Evolutionary conservation across 2,329 filamentous ascomycete species (phyloP), one percentile per base, ranked within the genome.

Genomic region (Ceratocystis albifundus): DNA sequence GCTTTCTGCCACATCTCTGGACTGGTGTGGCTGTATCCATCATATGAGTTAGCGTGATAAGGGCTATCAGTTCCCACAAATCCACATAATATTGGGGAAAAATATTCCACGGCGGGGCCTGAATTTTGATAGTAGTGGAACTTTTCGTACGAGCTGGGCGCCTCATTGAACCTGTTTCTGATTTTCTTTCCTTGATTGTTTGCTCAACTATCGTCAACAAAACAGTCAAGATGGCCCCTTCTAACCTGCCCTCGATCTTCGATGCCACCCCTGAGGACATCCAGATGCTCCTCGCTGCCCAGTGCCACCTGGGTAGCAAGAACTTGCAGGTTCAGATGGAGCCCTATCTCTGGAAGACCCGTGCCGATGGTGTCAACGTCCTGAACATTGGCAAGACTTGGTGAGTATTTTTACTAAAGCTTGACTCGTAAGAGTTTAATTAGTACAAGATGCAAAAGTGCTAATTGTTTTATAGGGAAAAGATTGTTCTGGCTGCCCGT

Each of bases 331-430:
- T 95, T 78, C 92, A 97, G 85, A 97, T 96, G 91, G 90, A 96
- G 82, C 89, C 91, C 74, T 99, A 99, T 85, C 88, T 99, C 77
- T 99, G 93, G 93, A 99, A 99, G 89, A 96, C 91, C 79, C 90
- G 94, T 77, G 88, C 90, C 72, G 95, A 99, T 76, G 94, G 94
- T 82, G 88, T 99, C 83, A 99, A 99, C 80, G 86, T 99, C 73
- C 85, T 99, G 80, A 99, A 99, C 88, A 90, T 99, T 80, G 92
- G 93, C 84, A 99, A 99, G 90, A 99, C 94, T 81, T 99, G 92
- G 91, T 96, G 87, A 72, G 88, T 78, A 36, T 53, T 20, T 41
- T 0, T 22, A 25, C 44, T 7, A 12, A 48, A 22, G 12, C 30
- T 63, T 41, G 8, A 62, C 8, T 32, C 15, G 10, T 32, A 8